These are phyloP conservation scores for Dissophora globulifera DNA, from an alignment of 192 early-diverging fungal species.

Conservation along the genomic window DNA sequence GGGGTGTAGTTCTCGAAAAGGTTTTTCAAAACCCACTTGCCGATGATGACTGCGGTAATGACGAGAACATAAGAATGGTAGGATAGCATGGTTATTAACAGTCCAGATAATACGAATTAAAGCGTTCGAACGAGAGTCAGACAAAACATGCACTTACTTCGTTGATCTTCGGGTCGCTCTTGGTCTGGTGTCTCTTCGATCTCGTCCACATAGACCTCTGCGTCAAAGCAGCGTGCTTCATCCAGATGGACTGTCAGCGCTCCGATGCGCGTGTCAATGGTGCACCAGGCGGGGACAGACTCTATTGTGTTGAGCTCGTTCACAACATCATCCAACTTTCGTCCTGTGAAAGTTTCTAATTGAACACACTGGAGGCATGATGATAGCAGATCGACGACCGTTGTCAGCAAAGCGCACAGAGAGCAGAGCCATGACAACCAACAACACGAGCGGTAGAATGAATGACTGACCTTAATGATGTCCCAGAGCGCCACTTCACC, in stretches of 20 bases:
- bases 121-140: no score
- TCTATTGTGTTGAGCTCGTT: constrained; percentile 72
- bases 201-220: constrained; percentile 92
- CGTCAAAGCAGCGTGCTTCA: constrained; percentile 81
- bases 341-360: constrained; percentile 66
- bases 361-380: constrained; percentile 58
- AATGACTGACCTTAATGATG: constrained; percentile 75
- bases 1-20: constrained; percentile 71
- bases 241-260: constrained; percentile 90
- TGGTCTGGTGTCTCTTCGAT: constrained; percentile 61
- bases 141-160: constrained; percentile 68
- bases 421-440: not conserved
- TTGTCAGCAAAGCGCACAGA: no score
- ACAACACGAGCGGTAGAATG: not conserved
- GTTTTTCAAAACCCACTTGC: constrained; percentile 84
- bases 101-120: no score
- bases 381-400: no score
- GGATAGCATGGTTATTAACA: no score
- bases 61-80: no score
- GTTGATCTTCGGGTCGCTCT: constrained; percentile 71
- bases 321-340: constrained; percentile 64
- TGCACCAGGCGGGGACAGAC: constrained; percentile 91
- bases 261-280: constrained; percentile 91
- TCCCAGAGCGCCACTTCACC: constrained; percentile 93
- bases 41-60: constrained; percentile 73